Evolutionary conservation across 345 rosid genomes (phyloP).

Genomic region (Camelina neglecta): DNA sequence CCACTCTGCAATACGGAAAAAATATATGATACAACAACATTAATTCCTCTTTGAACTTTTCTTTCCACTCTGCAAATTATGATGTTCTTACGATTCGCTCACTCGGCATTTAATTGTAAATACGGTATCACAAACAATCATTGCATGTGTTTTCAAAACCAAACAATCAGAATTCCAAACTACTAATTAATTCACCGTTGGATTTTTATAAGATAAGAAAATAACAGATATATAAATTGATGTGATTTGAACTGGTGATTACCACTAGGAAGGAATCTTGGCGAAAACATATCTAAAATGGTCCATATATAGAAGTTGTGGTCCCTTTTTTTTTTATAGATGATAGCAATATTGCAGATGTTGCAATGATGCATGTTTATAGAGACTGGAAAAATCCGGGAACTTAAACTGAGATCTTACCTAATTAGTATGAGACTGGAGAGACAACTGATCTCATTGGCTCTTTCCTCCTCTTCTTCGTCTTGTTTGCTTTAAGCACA

Average conservation of each 20-base stretch:
- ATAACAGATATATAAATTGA: constrained; percentile 2
- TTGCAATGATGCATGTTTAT: constrained; percentile 22
- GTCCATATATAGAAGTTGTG: constrained; percentile 36
- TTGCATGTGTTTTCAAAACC: neutral
- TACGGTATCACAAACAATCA: constrained; percentile 9
- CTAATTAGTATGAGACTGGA: constrained; percentile 39
- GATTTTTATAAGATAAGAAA: constrained; percentile 9
- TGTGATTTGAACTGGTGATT: constrained; percentile 28
- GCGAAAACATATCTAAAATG: constrained; percentile 23
- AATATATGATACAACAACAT: constrained; percentile 27
- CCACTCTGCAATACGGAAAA: constrained; percentile 22
- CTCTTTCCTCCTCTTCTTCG: constrained; percentile 23
- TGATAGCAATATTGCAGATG: constrained; percentile 30
- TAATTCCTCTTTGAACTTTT: constrained; percentile 1
- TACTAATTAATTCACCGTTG: constrained; percentile 5
- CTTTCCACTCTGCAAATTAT: neutral
- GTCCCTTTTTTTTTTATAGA: constrained; percentile 28
- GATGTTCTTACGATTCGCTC: neutral
- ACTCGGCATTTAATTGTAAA: constrained; percentile 4
- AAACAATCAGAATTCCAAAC: neutral
- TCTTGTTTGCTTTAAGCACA: constrained; percentile 34
- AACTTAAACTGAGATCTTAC: constrained; percentile 40
- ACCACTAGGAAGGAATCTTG: constrained; percentile 25
- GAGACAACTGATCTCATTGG: constrained; percentile 10
- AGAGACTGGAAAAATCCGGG: constrained; percentile 33